Evolutionary conservation across 1,284 basidiomycete genomes (phyloP), one percentile per base, ranked within the genome.

Genomic region (Phlebopus sp.): DNA sequence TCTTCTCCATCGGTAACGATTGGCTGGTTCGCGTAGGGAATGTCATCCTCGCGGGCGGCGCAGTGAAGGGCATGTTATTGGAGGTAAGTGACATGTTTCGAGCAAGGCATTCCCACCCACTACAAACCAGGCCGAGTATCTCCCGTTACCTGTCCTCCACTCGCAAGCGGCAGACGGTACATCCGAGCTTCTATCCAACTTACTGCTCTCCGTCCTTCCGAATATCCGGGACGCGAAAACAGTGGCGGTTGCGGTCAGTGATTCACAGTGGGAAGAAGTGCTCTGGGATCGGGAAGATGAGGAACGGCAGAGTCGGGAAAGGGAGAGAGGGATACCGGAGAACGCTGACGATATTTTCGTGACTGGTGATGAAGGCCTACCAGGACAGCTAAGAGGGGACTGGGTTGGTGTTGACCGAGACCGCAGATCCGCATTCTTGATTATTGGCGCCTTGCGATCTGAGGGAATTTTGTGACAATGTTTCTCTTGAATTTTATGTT

Each of bases 21-120:
- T 90, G 88, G 84, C 67, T 88, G 14, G 82, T 90, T n/a, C 76
- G 87, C 19, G 79, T 81, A 32, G 87, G 88, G 8, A 87, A 87
- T 62, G 87, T 90, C 17, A 75, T 80, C 44, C 69, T 88, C 17
- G 76, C 84, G 18, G 86, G 86, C 15, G 85, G 86, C 29, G 78
- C 77, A 4, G 72, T 85, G 3, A 87, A 82, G 59, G 88, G 87
- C 15, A 87, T 90, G 83, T 70, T 90, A 29, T 68, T 90, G 15
- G 87, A 90, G 80, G 87, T 86, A 51, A 37, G 69, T 61, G 15
- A 9, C 30, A 21, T 15, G 37, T n/a, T 32, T 36, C 29, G 2
- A 23, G 37, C 19, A 11, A 8, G 30, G 18, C 37, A 37, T 29
- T 17, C 23, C 17, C 15, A 5, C 45, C 59, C 17, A 59, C 14